Base-by-base conservation (phyloP, 352 stramenopile species). In the Hyaloperonospora brassicae region DNA sequence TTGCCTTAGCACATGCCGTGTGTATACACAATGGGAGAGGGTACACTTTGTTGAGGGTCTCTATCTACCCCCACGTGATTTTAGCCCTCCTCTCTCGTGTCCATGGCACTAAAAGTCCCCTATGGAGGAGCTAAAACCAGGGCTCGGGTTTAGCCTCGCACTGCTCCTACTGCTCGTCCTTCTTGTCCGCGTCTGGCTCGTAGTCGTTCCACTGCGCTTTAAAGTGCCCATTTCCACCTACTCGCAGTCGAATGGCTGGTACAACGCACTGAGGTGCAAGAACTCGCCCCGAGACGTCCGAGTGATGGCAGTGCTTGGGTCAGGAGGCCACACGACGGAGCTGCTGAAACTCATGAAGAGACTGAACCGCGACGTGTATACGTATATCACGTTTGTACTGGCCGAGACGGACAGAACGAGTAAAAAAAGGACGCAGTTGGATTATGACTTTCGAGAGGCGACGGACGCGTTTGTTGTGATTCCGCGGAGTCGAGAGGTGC, bases 281-380 rank as follows among this genome's bases (percentile, higher is more conserved):
- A 9, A 5, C 47, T 12, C 34, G 3, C 8, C 14, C 5, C 25
- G 51, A 27, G 27, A 64, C 7, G 56, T 84, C 27, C 75, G 73
- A 24, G 79, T 79, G 21, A 88, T 93, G 73, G 81, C 82, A n/a
- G 77, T 92, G n/a, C 55, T 93, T 25, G 84, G 84, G 49, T 93
- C 84, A 0, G 84, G 81, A 34, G 93, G 93, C 27, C 93, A 98
- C 68, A 98, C 92, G 25, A 97, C 92, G 24, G 93, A 98, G 84
- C 95, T 98, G 82, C 72, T 98, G 17, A 89, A 91, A 64, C 77
- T 98, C 55, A 84, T 97, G 46, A 86, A 90, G 68, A 62, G 74
- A 14, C 54, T 97, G 11, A 70, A 92, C 64, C 61, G 71, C 13
- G 64, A 85, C 1, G 34, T 79, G 6, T 98, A 98, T 62, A 67